A percentile compares a stretch with the other conserved stretches of the same genome.
phyloP scores from a whole-genome alignment of 2,329 filamentous ascomycete species.

The Fusarium buxicola region DNA sequence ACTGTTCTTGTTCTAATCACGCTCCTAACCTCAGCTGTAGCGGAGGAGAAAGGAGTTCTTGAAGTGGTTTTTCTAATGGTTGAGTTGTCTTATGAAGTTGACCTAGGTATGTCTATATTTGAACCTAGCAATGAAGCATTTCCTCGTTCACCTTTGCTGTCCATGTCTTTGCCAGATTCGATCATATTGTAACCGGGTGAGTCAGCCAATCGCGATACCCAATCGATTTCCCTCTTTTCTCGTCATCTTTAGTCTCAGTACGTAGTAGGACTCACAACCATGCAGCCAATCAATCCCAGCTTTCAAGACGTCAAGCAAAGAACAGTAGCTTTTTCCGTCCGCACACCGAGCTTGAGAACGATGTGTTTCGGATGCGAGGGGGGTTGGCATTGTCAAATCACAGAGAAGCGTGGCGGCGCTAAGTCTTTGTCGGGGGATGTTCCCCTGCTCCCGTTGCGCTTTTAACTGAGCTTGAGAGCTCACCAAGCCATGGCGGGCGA shows the following conservation, averaged over 20 bases:
- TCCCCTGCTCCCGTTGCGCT: neutral
- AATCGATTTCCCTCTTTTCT: neutral
- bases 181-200: neutral
- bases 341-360: neutral
- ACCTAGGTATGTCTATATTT: conserved; percentile 2
- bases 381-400: conserved; percentile 14
- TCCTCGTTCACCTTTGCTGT: neutral
- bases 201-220: neutral
- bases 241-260: neutral
- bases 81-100: conserved; percentile 12
- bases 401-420: conserved; percentile 12
- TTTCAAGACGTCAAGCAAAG: neutral
- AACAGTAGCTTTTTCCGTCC: neutral
- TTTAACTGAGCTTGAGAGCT: neutral
- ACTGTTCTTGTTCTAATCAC: neutral
- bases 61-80: conserved; percentile 4
- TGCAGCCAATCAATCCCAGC: neutral
- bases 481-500: neutral
- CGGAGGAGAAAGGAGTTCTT: conserved; percentile 14
- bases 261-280: neutral
- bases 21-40: neutral
- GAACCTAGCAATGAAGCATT: conserved; percentile 7
- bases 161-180: neutral
- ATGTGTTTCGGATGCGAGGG: neutral
- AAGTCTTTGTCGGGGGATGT: neutral